Evolutionary conservation across 2,329 filamentous ascomycete species (phyloP), one percentile per base, ranked within the genome.

Genomic region (Nothophaeocryptopus gaeumannii): DNA sequence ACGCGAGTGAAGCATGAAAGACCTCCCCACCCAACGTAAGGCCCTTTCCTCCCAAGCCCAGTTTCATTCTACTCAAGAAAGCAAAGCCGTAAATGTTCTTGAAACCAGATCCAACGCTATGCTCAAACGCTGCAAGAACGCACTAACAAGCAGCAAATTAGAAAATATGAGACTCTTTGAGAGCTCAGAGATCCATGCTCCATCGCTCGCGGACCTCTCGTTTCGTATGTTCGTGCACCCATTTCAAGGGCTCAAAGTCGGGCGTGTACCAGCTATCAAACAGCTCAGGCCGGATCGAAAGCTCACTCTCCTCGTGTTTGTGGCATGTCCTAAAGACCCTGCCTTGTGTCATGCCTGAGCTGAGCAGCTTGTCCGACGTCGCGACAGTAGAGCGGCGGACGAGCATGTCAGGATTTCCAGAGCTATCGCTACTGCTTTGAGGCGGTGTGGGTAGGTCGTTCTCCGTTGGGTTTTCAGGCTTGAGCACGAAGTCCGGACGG

Each of bases 141-240:
- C 29, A 5, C 16, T 32, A 31, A 36, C 35, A 43, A 26, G 31
- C 40, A 38, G 33, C 33, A 40, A 29, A 39, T 30, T 20, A 37
- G 4, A 37, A 38, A 38, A 36, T 12, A 14, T 29, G 20, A 26
- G 20, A 26, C 3, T 26, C 20, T 26, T 26, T 7, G 33, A 33
- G 36, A 44, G 29, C 16, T 62, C 51, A 74, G 45, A 74, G 69
- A 49, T 74, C 72, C 43, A 74, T 71, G 30, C 47, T 51, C 47
- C 50, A 47, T 20, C 54, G 51, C 39, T 50, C 41, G 35, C 44
- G 53, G 66, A 72, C 67, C 53, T 73, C 70, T 12, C 68, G 60
- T 48, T 64, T 64, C 8, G 63, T 45, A 54, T 63, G 36, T 64
- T 67, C 41, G 46, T 55, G 50, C 12, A 63, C 53, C 66, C 62